Conservation (phyloP, 768 basidiomycete genomes). For the Boletus coccyginus region DNA sequence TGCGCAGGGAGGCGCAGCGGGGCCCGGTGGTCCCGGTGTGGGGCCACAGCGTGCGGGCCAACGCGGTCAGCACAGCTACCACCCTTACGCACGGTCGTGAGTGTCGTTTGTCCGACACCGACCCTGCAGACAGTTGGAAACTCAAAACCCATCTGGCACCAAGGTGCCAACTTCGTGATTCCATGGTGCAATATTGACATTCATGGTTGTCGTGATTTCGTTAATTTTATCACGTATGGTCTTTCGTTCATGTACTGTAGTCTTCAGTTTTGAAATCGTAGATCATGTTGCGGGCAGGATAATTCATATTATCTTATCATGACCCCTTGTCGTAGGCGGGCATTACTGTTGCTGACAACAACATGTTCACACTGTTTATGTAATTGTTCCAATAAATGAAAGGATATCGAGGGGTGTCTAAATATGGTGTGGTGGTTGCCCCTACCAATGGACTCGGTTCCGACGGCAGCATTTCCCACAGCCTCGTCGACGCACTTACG, state of each 20-base stretch:
- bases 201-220: slow-evolving; percentile 5
- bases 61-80: slow-evolving; percentile 78
- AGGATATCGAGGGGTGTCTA: too few species aligned
- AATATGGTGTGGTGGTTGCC: neutral
- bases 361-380: too few species aligned
- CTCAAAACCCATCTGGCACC: slow-evolving; percentile 15
- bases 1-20: slow-evolving; percentile 50
- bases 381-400: too few species aligned
- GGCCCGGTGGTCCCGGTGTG: slow-evolving; percentile 50
- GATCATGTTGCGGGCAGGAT: neutral
- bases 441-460: too few species aligned
- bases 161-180: neutral
- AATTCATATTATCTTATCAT: too few species aligned
- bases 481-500: neutral
- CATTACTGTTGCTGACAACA: too few species aligned
- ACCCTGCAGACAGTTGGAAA: neutral
- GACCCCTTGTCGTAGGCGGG: too few species aligned
- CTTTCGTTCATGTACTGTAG: slow-evolving; percentile 5
- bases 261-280: neutral
- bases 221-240: slow-evolving; percentile 17
- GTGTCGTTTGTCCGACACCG: neutral
- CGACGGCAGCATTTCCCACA: neutral
- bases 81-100: slow-evolving; percentile 73
- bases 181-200: slow-evolving; percentile 6
- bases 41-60: slow-evolving; percentile 72